Evolutionary conservation across 2,329 filamentous ascomycete species (phyloP).

Genomic region (Teratosphaeria gauchensis): DNA sequence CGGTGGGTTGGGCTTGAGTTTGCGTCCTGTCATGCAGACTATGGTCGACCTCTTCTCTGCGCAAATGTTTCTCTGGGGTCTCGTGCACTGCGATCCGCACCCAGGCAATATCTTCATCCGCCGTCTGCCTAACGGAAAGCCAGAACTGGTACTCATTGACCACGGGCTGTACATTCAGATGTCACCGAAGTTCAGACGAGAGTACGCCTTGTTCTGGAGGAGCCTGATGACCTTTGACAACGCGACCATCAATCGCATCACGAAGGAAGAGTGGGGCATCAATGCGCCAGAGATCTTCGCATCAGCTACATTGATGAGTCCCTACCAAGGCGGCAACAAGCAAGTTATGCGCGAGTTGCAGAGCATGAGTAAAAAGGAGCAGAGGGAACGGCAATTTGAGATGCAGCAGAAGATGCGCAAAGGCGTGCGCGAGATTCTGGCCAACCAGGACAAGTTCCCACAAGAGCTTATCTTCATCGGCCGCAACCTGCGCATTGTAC

Average conservation of each 20-base stretch:
- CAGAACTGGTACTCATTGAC: conserved; percentile 91
- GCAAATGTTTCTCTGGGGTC: conserved; percentile 95
- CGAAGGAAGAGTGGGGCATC: conserved; percentile 71
- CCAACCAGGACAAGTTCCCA: conserved; percentile 80
- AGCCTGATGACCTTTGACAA: conserved; percentile 91
- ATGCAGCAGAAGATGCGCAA: conserved; percentile 66
- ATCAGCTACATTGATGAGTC: conserved; percentile 76
- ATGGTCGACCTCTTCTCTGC: conserved; percentile 96
- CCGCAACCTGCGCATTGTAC: conserved; percentile 83
- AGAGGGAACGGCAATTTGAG: conserved; percentile 57
- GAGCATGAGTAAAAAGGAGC: conserved; percentile 48
- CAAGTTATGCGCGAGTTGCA: conserved; percentile 45
- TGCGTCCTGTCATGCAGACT: conserved; percentile 86
- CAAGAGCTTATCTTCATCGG: conserved; percentile 88
- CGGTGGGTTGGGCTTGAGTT: conserved; percentile 73
- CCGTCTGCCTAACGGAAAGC: conserved; percentile 66
- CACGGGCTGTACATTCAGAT: conserved; percentile 95
- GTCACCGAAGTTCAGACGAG: conserved; percentile 68
- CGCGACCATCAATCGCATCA: conserved; percentile 61
- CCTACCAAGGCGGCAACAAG: conserved; percentile 76
- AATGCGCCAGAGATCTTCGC: conserved; percentile 85
- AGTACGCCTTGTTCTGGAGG: conserved; percentile 91
- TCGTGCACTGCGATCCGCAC: conserved; percentile 93
- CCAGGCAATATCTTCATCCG: conserved; percentile 96
- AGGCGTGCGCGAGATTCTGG: conserved; percentile 68